Percentiles rank a stretch among this genome's conserved stretches.
Evolutionary conservation across 2,329 filamentous ascomycete genomes (phyloP).

Genomic region (Scytalidium lignicola): DNA sequence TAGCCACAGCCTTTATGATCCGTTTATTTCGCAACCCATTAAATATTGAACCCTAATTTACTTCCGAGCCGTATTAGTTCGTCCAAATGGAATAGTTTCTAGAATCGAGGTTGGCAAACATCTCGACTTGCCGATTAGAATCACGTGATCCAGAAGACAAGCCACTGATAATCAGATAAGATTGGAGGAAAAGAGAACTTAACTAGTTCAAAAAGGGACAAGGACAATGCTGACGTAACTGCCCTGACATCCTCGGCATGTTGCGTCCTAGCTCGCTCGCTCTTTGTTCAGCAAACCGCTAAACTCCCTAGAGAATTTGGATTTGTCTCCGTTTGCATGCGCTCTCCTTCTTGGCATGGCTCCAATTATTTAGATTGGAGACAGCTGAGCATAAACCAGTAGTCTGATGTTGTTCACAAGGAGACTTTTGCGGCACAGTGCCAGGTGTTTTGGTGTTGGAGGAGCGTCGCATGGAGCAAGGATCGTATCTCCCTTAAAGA

Average conservation of each 20-base stretch:
- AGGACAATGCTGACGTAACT: constrained; percentile 16
- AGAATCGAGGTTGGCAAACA: too few relatives aligned
- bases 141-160: too few relatives aligned
- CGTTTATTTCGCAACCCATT: too few relatives aligned
- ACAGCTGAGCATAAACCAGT: background rate
- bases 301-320: background rate
- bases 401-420: background rate
- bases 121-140: too few relatives aligned
- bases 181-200: too few relatives aligned
- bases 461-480: background rate
- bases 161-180: too few relatives aligned
- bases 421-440: background rate
- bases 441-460: background rate
- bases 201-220: too few relatives aligned
- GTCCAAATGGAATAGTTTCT: too few relatives aligned
- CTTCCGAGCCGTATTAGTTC: too few relatives aligned
- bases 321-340: too few relatives aligned
- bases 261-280: background rate
- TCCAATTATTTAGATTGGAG: background rate
- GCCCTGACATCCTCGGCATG: background rate
- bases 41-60: too few relatives aligned
- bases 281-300: background rate
- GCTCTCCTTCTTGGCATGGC: background rate
- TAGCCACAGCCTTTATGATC: too few relatives aligned
- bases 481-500: background rate